Evolutionary conservation across 306 rosid species (phyloP), one percentile per base, ranked within the genome.

Genomic region (Medicago arabica): DNA sequence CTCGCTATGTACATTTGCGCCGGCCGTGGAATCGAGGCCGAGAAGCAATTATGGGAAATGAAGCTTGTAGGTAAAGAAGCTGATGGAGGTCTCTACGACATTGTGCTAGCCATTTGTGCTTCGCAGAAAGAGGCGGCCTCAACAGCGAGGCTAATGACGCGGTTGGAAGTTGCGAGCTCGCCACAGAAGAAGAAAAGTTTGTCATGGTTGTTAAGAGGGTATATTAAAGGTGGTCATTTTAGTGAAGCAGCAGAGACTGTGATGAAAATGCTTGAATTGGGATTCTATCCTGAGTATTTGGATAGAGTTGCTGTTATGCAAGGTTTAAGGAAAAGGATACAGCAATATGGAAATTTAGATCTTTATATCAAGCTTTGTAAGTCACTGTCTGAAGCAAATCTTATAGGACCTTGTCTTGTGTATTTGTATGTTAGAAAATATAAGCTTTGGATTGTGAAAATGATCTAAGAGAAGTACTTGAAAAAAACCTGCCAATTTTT

Each of bases 1-100:
- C 92, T 95, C 49, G 97, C 98, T 0, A 95, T 95, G 99, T 90
- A 90, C 40, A 86, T 92, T n/a, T 92, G 93, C 46, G 92, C 99
- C 0, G 99, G 97, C 55, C 87, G 85, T 39, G 99, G 99, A 83
- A 76, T 86, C n/a, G 93, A 95, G 83, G 99, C 99, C 0, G 99
- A 95, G 85, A 88, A 91, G 75, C 97, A 95, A 75, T 81, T 95
- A 44, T 95, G 99, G 97, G 92, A 92, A 78, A 89, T 92, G 97
- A 92, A 90, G 74, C 97, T 95, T 49, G 90, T 88, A 4, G 98
- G 99, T 5, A 95, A 92, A 87, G 97, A 95, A 77, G 92, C 96
- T 5, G 96, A 89, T 38, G 86, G 85, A 44, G 93, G 88, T 80
- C 96, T 95, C 61, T 84, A 95, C 34, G 93, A 92, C 88, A 90